phyloP scores from a whole-genome alignment of 352 stramenopile species.

The Phytophthora melonis region DNA sequence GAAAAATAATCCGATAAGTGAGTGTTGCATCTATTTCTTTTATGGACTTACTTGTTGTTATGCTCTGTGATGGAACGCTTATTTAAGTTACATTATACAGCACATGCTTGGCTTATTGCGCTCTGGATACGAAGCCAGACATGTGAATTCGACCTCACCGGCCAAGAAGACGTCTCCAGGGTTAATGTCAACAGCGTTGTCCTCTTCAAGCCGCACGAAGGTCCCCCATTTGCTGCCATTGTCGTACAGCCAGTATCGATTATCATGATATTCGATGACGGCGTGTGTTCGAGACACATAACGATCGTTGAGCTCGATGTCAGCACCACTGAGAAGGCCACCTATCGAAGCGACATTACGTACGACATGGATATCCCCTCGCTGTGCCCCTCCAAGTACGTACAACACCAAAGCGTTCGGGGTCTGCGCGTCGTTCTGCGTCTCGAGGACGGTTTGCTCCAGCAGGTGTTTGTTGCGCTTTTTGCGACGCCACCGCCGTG shows the following conservation, averaged over 20 bases:
- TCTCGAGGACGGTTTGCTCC: constrained; percentile 65
- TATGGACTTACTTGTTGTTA: not conserved
- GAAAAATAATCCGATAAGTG: constrained; percentile 17
- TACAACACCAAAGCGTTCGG: constrained; percentile 76
- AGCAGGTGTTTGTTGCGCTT: constrained; percentile 80
- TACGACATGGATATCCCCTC: constrained; percentile 82
- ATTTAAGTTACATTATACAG: constrained; percentile 48
- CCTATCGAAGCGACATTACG: constrained; percentile 71
- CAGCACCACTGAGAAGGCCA: constrained; percentile 54
- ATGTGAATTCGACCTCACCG: constrained; percentile 82
- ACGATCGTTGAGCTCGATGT: constrained; percentile 79
- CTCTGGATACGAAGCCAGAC: constrained; percentile 67
- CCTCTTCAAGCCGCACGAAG: constrained; percentile 79
- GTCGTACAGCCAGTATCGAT: constrained; percentile 81
- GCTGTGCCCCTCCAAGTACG: constrained; percentile 78
- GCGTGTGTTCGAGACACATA: constrained; percentile 68
- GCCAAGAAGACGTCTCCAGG: constrained; percentile 77
- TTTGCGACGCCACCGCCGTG: constrained; percentile 73
- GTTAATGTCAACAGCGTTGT: constrained; percentile 67
- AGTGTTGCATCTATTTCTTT: not conserved
- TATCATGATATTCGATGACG: constrained; percentile 78
- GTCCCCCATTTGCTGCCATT: constrained; percentile 74
- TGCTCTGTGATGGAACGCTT: constrained; percentile 24
- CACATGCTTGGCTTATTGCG: constrained; percentile 67
- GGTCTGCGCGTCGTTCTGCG: constrained; percentile 58